Percentiles rank a stretch among this genome's conserved stretches.
phyloP scores from a whole-genome alignment of 148 eudicot species.

The Diospyros lotus region DNA sequence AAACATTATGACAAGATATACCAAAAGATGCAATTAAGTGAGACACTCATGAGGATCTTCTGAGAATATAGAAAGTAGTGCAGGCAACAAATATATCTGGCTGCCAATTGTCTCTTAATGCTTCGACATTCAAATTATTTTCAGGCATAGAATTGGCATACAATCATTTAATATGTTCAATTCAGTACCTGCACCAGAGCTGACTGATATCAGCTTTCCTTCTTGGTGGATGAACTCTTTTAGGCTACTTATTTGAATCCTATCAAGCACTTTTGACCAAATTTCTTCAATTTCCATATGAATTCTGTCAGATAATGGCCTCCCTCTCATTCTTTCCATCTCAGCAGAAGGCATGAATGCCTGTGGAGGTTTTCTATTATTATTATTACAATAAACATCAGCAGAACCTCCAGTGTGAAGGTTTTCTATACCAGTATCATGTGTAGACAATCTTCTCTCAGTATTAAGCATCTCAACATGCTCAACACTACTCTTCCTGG shows the following conservation, averaged over 20 bases:
- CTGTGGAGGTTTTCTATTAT: slow-evolving; percentile 25
- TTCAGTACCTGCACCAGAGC: slow-evolving; percentile 72
- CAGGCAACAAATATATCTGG: not conserved
- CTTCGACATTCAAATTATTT: not conserved
- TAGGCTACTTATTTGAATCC: slow-evolving; percentile 47
- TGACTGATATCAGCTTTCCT: slow-evolving; percentile 69
- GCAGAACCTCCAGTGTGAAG: slow-evolving; percentile 39
- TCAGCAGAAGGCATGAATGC: slow-evolving; percentile 27
- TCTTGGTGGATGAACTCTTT: slow-evolving; percentile 84
- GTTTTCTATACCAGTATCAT: slow-evolving; percentile 19
- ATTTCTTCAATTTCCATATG: slow-evolving; percentile 58
- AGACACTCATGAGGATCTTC: too few species aligned
- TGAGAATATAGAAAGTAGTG: too few species aligned
- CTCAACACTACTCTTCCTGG: slow-evolving; percentile 41
- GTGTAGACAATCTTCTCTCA: slow-evolving; percentile 35
- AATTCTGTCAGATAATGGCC: slow-evolving; percentile 25
- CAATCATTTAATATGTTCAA: not conserved
- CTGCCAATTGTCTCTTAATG: not conserved
- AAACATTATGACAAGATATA: too few species aligned
- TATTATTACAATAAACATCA: slow-evolving; percentile 24
- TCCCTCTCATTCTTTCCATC: slow-evolving; percentile 22
- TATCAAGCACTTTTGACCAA: slow-evolving; percentile 79
- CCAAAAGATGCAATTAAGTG: not conserved
- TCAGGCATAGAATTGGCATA: not conserved
- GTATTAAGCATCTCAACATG: slow-evolving; percentile 30